Evolutionary conservation across 495 filamentous ascomycete genomes (phyloP).

Genomic region (Glarea lozoyensis): DNA sequence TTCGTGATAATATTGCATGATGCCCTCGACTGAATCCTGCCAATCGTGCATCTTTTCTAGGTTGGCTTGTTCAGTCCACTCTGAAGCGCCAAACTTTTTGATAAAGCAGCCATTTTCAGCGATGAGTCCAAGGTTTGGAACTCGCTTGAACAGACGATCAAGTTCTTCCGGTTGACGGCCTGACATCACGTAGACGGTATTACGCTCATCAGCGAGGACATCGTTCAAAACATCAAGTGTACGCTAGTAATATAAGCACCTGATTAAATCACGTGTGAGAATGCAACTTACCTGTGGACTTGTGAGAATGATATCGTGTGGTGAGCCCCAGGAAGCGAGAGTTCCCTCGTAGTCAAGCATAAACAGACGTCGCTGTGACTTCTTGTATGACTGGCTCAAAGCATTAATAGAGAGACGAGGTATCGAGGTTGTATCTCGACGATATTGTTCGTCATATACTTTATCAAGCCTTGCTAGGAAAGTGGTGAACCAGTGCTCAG

Average conservation of each 20-base stretch:
- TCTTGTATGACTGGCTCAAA: conserved; percentile 55
- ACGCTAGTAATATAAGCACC: conserved; percentile 31
- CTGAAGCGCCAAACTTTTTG: conserved; percentile 52
- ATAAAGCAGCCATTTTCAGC: conserved; percentile 91
- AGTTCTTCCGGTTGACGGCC: conserved; percentile 78
- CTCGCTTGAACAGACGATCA: conserved; percentile 69
- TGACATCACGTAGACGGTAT: conserved; percentile 91
- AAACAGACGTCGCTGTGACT: conserved; percentile 61
- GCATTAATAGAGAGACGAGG: conserved; percentile 64
- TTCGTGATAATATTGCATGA: conserved; percentile 79
- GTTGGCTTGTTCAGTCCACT: conserved; percentile 70
- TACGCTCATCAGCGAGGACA: conserved; percentile 63
- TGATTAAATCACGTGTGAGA: not conserved
- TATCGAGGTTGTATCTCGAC: conserved; percentile 73
- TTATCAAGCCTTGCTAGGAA: conserved; percentile 59
- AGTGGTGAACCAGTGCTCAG: conserved; percentile 68
- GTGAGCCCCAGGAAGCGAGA: conserved; percentile 72
- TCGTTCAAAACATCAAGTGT: conserved; percentile 74
- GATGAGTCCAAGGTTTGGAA: conserved; percentile 73
- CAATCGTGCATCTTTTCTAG: conserved; percentile 54
- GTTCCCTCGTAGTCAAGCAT: conserved; percentile 92
- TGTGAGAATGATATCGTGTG: conserved; percentile 68
- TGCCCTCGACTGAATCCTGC: conserved; percentile 68
- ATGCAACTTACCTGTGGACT: conserved; percentile 53
- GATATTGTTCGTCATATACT: conserved; percentile 73